Conservation (phyloP, 129 eudicot species). For the Flaveria linearis region DNA sequence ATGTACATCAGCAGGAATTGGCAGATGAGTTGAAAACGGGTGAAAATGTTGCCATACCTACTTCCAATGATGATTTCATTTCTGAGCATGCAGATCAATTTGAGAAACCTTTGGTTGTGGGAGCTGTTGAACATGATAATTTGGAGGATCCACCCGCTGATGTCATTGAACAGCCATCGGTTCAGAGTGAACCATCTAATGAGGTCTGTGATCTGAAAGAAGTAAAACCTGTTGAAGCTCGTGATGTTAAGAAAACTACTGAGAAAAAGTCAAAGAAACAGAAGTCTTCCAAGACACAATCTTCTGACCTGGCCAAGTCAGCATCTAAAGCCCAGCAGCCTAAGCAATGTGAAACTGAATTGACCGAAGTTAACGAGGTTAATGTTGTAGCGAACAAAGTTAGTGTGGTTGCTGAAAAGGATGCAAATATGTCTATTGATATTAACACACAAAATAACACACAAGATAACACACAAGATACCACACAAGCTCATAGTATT, state of each 20-base stretch:
- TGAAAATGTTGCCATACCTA: constrained; percentile 29
- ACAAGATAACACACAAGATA: constrained; percentile 26
- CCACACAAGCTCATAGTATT: constrained; percentile 40
- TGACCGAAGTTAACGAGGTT: constrained; percentile 29
- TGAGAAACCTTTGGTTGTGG: constrained; percentile 21
- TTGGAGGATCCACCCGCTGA: constrained; percentile 18
- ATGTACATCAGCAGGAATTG: constrained; percentile 33
- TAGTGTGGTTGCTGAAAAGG: constrained; percentile 18
- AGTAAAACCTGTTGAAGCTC: constrained; percentile 44
- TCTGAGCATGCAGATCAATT: constrained; percentile 33
- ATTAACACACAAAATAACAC: constrained; percentile 35
- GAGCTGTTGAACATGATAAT: constrained; percentile 26
- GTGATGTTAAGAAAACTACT: constrained; percentile 55
- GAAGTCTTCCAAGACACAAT: constrained; percentile 64
- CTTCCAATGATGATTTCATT: constrained; percentile 28
- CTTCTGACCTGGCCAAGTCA: constrained; percentile 52
- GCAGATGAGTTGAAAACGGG: constrained; percentile 11
- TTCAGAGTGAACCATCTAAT: constrained; percentile 23
- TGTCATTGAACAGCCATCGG: constrained; percentile 24
- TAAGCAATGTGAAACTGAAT: constrained; percentile 52
- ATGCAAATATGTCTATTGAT: constrained; percentile 15
- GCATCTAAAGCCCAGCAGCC: constrained; percentile 47
- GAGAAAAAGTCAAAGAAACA: constrained; percentile 87
- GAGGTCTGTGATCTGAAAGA: constrained; percentile 43
- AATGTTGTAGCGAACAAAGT: constrained; percentile 37